Base-by-base conservation (phyloP, 306 rosid genomes). In the Urtica urens region DNA sequence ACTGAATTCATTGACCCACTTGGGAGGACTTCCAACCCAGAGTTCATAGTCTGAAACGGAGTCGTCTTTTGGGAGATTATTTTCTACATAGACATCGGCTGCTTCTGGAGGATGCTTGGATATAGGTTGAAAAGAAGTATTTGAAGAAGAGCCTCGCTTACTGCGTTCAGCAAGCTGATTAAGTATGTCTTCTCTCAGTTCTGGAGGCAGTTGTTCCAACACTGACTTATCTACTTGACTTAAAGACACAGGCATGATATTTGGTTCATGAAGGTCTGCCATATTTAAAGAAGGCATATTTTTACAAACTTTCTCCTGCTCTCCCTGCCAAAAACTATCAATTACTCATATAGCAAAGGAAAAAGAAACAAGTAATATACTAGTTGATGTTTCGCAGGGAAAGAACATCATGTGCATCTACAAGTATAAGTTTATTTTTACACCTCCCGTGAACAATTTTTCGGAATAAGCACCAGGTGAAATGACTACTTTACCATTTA, bases 161-260 rank as follows among this genome's bases (percentile, higher is more conserved):
- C 94, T 72, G 72, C 81, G 93, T 14, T 71, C 63, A 35, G 97
- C 86, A 73, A 81, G 93, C 64, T 69, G 78, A 68, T 59, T 74
- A 63, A 79, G 71, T 70, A 81, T 72, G 69, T 55, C 77, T 46
- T 59, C 72, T 71, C 76, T 79, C 74, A 81, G 56, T 57, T 82
- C 82, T 70, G 68, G 71, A 37, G 97, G 97, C 67, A 90, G 57
- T 56, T 84, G 84, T 65, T 33, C 70, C 44, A 79, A 73, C 73
- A 90, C 95, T 5, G 82, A 61, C 38, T 67, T 46, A 63, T 84
- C 97, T 37, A 84, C 72, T 81, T 90, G 97, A 62, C 93, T 90
- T 46, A 84, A 70, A 55, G 95, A 88, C 34, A 75, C 68, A 59
- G 97, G 97, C 70, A 84, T 71, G 33, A 84, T 43, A 68, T 88